A percentile compares a stretch with the other conserved stretches of the same genome.
These are phyloP conservation scores for Logfia minima DNA, from an alignment of 129 eudicot species.

Conservation along the genomic window DNA sequence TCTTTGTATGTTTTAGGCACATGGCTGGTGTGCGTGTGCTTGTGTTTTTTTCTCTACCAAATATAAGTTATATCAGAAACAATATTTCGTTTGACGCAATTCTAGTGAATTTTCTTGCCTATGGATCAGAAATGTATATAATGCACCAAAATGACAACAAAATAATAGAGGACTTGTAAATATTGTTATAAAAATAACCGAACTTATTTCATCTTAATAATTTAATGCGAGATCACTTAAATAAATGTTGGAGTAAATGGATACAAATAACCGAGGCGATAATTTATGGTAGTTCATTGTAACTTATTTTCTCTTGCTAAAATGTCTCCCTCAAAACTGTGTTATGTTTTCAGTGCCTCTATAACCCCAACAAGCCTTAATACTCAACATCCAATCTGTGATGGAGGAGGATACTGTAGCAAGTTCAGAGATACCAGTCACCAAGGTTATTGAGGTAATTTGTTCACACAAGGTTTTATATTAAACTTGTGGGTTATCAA, in stretches of 20 bases:
- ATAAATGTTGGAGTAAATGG: constrained; percentile 23
- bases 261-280: constrained; percentile 21
- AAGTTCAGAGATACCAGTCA: constrained; percentile 54
- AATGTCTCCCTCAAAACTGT: neutral
- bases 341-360: constrained; percentile 16
- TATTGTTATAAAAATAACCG: too few relatives aligned
- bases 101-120: too few relatives aligned
- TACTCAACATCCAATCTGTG: constrained; percentile 10
- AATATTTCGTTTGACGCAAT: too few relatives aligned
- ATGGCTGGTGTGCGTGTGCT: too few relatives aligned
- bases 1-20: too few relatives aligned
- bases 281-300: constrained; percentile 10
- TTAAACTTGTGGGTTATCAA: neutral
- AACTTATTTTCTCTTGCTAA: constrained; percentile 19
- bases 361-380: neutral
- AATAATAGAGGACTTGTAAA: too few relatives aligned
- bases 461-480: neutral
- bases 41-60: too few relatives aligned
- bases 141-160: too few relatives aligned
- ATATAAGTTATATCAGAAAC: too few relatives aligned
- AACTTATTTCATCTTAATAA: too few relatives aligned
- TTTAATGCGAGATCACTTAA: constrained; percentile 3
- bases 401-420: constrained; percentile 64
- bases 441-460: constrained; percentile 52
- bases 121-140: too few relatives aligned